A percentile compares a stretch with the other conserved stretches of the same genome.
Conservation (phyloP, 1,284 basidiomycete genomes). For the Puccinia sorghi region DNA sequence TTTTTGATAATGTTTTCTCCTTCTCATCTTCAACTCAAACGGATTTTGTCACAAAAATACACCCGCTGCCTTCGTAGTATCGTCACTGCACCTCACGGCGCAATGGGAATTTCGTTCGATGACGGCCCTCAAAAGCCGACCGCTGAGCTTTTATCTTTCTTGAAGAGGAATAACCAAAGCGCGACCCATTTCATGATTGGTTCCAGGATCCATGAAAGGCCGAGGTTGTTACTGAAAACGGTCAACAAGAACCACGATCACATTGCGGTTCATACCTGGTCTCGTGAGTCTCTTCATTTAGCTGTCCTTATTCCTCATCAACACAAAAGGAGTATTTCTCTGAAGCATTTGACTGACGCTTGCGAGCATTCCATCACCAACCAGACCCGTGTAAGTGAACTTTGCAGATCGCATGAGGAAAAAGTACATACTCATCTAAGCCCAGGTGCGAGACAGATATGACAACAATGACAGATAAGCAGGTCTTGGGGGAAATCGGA, state of each 20-base stretch:
- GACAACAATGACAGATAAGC: constrained; percentile 71
- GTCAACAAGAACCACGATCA: constrained; percentile 64
- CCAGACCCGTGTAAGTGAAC: constrained; percentile 16
- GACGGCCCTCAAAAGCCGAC: constrained; percentile 41
- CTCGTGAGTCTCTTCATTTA: constrained; percentile 38
- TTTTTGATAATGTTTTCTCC: background rate
- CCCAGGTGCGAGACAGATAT: constrained; percentile 60
- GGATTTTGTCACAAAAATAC: background rate
- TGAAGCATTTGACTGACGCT: background rate
- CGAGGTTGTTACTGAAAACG: constrained; percentile 64
- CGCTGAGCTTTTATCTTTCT: constrained; percentile 37
- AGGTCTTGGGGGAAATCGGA: constrained; percentile 74
- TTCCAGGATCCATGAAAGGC: constrained; percentile 67
- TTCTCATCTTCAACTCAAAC: background rate
- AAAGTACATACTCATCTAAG: background rate
- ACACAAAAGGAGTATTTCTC: background rate
- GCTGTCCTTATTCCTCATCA: background rate
- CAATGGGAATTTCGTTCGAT: constrained; percentile 46
- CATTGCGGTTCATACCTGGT: constrained; percentile 70
- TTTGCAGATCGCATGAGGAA: background rate
- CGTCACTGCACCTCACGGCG: constrained; percentile 32
- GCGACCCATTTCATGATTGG: constrained; percentile 85
- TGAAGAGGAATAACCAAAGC: constrained; percentile 62
- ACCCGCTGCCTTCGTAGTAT: constrained; percentile 4
- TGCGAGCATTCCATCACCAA: background rate